Evolutionary conservation across 169 alveolate species (phyloP), one percentile per base, ranked within the genome.

Genomic region (Eimeria nieschulzi): DNA sequence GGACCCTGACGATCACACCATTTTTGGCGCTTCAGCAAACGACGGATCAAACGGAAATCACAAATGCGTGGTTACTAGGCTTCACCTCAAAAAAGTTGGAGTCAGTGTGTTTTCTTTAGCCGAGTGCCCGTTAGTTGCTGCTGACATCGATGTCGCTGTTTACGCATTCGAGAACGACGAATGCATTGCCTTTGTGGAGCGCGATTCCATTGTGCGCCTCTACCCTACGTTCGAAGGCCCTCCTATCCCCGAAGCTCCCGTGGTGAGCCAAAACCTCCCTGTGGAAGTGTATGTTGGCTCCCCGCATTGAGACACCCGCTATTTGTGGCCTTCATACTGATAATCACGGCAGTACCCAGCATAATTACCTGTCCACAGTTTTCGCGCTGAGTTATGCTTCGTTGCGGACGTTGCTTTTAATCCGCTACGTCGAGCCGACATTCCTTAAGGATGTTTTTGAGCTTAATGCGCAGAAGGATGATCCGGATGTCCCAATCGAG

Each of bases 181-280:
- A 9, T 76, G 85, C 9, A 55, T 54, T 7, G 7, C 68, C 19
- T 76, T 76, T 51, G 54, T 76, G 13, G 85, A 76, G 51, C 26
- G 46, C 5, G 85, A 76, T n/a, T 46, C 70, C n/a, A 25, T 76
- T 9, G 68, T 51, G 33, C 85, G 19, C 19, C 70, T 53, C 7
- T 76, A 51, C 70, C 85, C 85, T 23, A 76, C 61, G 5, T 19
- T 76, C 1, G 85, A 76, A 23, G 85, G 85, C 3, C 85, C 85
- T 8, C 85, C 85, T 66, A 9, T 19, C 33, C 63, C 26, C 13
- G 85, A 53, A 51, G 23, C 13, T 0, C 70, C 85, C 0, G 21
- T 12, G 15, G 80, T 71, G 33, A 33, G 55, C n/a, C 80, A 23
- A 5, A 66, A 6, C 10, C 23, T n/a, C 68, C 9, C n/a, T 59